These are phyloP conservation scores for Aspergillus eucalypticola DNA, from an alignment of 2,329 filamentous ascomycete species.

Conservation along the genomic window DNA sequence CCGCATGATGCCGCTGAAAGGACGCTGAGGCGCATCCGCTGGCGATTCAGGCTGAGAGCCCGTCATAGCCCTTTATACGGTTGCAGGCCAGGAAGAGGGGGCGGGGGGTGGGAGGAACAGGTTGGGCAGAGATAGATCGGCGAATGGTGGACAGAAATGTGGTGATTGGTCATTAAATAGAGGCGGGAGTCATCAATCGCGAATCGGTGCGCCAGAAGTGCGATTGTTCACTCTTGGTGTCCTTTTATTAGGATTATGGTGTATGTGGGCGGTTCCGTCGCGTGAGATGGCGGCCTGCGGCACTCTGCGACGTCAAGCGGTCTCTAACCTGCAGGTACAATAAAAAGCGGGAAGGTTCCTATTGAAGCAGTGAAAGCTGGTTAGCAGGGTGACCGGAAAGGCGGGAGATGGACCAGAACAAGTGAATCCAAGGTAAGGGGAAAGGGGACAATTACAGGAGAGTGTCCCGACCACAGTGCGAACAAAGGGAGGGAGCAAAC, in stretches of 20 bases:
- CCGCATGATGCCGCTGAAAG: constrained; percentile 78
- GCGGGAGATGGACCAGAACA: neutral
- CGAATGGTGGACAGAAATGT: constrained; percentile 8
- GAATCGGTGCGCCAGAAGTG: constrained; percentile 5
- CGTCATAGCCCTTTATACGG: constrained; percentile 53
- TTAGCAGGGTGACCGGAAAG: neutral
- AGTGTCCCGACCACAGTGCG: neutral
- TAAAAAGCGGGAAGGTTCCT: constrained; percentile 4
- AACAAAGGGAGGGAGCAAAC: constrained; percentile 7
- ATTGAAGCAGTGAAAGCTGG: neutral
- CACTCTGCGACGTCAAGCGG: constrained; percentile 20
- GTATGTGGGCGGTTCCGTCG: constrained; percentile 12
- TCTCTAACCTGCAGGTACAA: constrained; percentile 10
- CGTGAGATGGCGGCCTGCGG: constrained; percentile 25
- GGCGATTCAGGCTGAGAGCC: constrained; percentile 71
- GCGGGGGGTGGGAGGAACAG: constrained; percentile 1
- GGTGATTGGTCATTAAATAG: constrained; percentile 16
- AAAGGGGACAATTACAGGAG: constrained; percentile 6
- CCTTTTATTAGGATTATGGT: constrained; percentile 2
- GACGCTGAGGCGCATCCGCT: constrained; percentile 61
- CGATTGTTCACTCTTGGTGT: constrained; percentile 5
- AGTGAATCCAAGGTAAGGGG: neutral
- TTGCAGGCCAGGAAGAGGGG: neutral
- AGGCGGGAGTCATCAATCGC: constrained; percentile 21
- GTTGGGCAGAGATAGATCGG: constrained; percentile 12